A percentile compares a stretch with the other conserved stretches of the same genome.
Conservation (phyloP, 2,329 filamentous ascomycete species). For the Bimuria novae-zelandiae region DNA sequence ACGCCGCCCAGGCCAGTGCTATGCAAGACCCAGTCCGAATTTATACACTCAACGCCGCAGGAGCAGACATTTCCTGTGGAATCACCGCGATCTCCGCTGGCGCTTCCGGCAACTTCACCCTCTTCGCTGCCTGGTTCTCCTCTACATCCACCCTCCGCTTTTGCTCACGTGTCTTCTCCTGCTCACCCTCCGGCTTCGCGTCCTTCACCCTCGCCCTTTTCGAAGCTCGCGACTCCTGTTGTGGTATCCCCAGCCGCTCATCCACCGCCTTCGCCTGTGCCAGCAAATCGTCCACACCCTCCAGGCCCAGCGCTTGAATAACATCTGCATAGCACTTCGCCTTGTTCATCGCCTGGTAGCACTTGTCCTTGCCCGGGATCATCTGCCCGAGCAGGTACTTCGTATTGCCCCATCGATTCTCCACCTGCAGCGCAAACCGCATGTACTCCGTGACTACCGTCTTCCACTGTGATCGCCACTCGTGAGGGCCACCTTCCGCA, state of each 20-base stretch:
- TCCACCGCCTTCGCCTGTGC: constrained; percentile 70
- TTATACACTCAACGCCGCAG: constrained; percentile 28
- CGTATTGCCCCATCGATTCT: constrained; percentile 90
- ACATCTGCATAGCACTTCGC: constrained; percentile 73
- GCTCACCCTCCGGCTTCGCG: constrained; percentile 19
- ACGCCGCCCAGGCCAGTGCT: constrained; percentile 9
- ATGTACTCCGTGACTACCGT: constrained; percentile 80
- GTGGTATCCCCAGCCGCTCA: constrained; percentile 62
- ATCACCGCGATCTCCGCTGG: constrained; percentile 11
- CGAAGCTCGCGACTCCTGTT: constrained; percentile 53
- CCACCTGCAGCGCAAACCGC: constrained; percentile 70
- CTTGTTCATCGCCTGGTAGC: constrained; percentile 64
- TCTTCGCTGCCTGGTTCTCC: constrained; percentile 30
- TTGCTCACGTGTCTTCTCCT: constrained; percentile 18
- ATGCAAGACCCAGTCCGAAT: neutral
- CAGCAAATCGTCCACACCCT: constrained; percentile 66
- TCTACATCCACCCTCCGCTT: constrained; percentile 22
- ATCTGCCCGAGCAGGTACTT: constrained; percentile 88
- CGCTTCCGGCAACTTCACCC: constrained; percentile 31
- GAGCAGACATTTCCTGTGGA: constrained; percentile 22
- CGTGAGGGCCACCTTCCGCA: constrained; percentile 65
- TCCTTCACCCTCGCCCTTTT: constrained; percentile 49
- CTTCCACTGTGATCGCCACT: constrained; percentile 67
- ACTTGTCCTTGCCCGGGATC: constrained; percentile 76
- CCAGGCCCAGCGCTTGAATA: constrained; percentile 67